phyloP scores from a whole-genome alignment of 371 early-diverging fungal species.

The Mortierella sp. region DNA sequence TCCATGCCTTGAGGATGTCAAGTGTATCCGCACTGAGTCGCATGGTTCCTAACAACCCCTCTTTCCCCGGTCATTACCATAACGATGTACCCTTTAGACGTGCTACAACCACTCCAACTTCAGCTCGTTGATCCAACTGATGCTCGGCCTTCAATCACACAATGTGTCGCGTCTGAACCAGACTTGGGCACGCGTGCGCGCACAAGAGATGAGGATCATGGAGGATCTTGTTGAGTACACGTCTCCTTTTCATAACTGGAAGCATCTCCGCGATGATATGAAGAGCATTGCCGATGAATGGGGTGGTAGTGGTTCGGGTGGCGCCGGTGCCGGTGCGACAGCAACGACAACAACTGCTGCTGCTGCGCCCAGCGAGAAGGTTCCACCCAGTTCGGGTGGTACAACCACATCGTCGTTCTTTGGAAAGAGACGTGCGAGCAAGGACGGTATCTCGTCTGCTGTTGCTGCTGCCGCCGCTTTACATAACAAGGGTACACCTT shows the following conservation, averaged over 20 bases:
- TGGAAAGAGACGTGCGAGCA: not conserved
- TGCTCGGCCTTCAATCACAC: constrained; percentile 74
- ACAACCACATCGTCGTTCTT: not conserved
- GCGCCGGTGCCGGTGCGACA: not conserved
- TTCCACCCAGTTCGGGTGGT: not conserved
- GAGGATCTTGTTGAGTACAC: constrained; percentile 73
- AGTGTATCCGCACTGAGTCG: not conserved
- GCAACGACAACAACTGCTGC: not conserved
- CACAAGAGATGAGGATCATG: constrained; percentile 65
- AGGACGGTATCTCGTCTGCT: not conserved
- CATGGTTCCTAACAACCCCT: not conserved
- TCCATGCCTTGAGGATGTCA: no score
- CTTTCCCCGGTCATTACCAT: not conserved
- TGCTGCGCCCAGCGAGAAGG: constrained; percentile 1
- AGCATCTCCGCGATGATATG: constrained; percentile 76
- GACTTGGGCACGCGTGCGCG: constrained; percentile 72
- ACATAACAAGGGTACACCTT: not conserved
- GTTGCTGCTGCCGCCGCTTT: not conserved
- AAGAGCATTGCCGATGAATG: constrained; percentile 71
- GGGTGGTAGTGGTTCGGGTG: constrained; percentile 48
- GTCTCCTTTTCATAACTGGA: constrained; percentile 75
- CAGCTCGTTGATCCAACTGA: constrained; percentile 71
- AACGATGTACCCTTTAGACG: constrained; percentile 60
- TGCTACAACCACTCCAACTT: constrained; percentile 77
- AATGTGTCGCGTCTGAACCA: constrained; percentile 69